Evolutionary conservation across 2,329 filamentous ascomycete genomes (phyloP), one percentile per base, ranked within the genome.

Genomic region (Pseudogymnoascus sp.): DNA sequence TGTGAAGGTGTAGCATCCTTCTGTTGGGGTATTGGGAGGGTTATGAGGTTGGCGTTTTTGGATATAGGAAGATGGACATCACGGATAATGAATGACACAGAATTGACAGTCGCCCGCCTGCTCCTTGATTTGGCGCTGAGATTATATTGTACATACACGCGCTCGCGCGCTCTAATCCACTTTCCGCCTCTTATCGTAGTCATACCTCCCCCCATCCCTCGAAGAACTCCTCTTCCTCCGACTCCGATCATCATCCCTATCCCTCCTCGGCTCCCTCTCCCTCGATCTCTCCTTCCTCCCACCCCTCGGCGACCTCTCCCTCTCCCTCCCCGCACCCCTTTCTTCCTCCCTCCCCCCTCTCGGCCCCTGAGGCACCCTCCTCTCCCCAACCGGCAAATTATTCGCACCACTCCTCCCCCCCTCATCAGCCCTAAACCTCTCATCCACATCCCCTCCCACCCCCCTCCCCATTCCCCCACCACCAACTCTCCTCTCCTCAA

Each of bases 331-430:
- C 68, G 60, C 75, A 67, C 42, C 73, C 7, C n/a, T 16, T n/a
- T 4, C n/a, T 67, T 25, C 73, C 72, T 10, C 70, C 66, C 11
- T 69, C 65, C 21, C 67, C 65, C 67, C 66, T 63, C 66, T 68
- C 11, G 73, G 72, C 2, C 71, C 72, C 63, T 70, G 66, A 12
- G 73, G 71, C 31, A 70, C 70, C 63, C 68, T 70, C 31, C 86
- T 77, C 68, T 88, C 84, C 0, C 87, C 88, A 21, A 92, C 76
- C 1, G 88, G 87, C 62, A 87, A 82, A 3, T 84, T 84, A 74
- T 92, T 92, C 1, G 88, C 87, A 1, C 88, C 89, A 63, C 83
- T 85, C 6, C 74, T 78, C 23, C 77, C 81, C 78, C 82, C 82
- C 10, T 80, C 79, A 70, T 92, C 89, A 2, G 86, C 82, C 69